Evolutionary conservation across 768 basidiomycete genomes (phyloP).

Genomic region (Myochromella boudieri): DNA sequence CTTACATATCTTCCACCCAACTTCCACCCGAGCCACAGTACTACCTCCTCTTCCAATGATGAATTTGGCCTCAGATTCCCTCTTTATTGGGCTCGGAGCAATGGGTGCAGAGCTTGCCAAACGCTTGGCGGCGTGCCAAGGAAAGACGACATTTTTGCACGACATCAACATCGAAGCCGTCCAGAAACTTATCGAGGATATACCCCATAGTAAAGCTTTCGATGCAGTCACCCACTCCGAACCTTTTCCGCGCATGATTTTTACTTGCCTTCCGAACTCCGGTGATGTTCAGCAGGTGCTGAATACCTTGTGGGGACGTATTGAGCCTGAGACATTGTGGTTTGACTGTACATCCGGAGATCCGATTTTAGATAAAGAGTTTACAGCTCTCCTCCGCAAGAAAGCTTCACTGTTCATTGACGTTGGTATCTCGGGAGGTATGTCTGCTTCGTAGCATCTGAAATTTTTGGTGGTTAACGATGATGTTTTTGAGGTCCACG

Average conservation of each 20-base stretch:
- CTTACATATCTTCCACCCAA: no score
- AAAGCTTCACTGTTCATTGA: conserved; percentile 6
- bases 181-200: neutral
- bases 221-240: neutral
- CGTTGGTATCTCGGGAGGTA: conserved; percentile 9
- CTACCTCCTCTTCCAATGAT: neutral
- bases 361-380: conserved; percentile 5
- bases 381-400: neutral
- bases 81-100: conserved; percentile 12
- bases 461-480: neutral
- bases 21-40: no score
- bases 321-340: conserved; percentile 9
- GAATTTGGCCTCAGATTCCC: conserved; percentile 1
- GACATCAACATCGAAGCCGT: conserved; percentile 4
- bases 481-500: conserved; percentile 3
- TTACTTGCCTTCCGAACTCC: conserved; percentile 12
- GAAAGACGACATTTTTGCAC: conserved; percentile 7
- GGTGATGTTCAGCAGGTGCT: conserved; percentile 8
- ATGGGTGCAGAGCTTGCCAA: conserved; percentile 10
- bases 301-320: neutral
- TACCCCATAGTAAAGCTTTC: conserved; percentile 6
- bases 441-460: neutral
- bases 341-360: conserved; percentile 12
- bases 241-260: conserved; percentile 7
- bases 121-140: conserved; percentile 4